Conservation (phyloP, 441 rosid species). For the Gossypium davidsonii region DNA sequence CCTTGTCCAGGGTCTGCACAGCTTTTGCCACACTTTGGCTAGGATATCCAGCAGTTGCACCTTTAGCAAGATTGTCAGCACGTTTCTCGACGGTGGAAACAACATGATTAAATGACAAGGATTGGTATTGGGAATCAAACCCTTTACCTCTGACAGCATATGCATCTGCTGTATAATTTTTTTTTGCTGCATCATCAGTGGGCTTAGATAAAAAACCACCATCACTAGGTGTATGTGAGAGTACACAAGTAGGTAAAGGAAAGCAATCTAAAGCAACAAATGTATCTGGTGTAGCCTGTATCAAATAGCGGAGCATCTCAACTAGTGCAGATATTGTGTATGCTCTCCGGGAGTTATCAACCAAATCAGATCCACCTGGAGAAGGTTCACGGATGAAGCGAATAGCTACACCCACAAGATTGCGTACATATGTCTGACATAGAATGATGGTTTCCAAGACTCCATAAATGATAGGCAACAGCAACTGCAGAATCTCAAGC, state of each 20-base stretch:
- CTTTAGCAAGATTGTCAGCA: conserved; percentile 74
- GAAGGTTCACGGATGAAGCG: conserved; percentile 81
- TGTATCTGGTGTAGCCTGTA: conserved; percentile 89
- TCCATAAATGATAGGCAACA: conserved; percentile 86
- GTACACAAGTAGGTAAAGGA: conserved; percentile 75
- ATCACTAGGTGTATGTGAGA: conserved; percentile 65
- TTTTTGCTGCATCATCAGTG: conserved; percentile 60
- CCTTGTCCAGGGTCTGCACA: conserved; percentile 83
- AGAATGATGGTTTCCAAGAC: conserved; percentile 77
- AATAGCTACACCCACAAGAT: conserved; percentile 67
- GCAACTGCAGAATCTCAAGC: conserved; percentile 79
- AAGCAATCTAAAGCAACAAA: conserved; percentile 95
- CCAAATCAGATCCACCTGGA: conserved; percentile 89
- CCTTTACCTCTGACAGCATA: conserved; percentile 53
- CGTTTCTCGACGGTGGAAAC: conserved; percentile 68
- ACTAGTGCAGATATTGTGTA: conserved; percentile 78
- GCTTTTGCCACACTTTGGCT: conserved; percentile 76
- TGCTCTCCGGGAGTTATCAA: conserved; percentile 93
- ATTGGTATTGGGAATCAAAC: conserved; percentile 69
- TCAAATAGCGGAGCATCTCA: conserved; percentile 93
- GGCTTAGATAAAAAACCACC: conserved; percentile 62
- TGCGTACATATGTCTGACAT: conserved; percentile 81
- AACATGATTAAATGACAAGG: conserved; percentile 65
- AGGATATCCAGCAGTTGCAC: conserved; percentile 65
- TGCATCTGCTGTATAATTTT: conserved; percentile 50